Conservation (phyloP, 345 rosid genomes). For the Abelmoschus esculentus region DNA sequence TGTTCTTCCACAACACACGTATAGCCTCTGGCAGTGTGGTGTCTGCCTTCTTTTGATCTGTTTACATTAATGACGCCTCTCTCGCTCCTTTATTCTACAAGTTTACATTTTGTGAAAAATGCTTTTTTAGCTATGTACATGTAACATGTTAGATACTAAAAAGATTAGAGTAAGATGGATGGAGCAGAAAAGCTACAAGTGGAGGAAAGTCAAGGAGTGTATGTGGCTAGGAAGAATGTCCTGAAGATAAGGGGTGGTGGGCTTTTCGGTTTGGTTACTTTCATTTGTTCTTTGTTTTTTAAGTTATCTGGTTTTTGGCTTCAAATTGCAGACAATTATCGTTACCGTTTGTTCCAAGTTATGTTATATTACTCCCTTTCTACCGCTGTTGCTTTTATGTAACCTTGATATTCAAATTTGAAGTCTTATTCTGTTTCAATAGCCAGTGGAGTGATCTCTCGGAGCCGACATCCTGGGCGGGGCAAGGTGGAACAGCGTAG, state of each 20-base stretch:
- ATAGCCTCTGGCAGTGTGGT: constrained; percentile 25
- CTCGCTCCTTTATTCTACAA: neutral
- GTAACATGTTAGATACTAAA: constrained; percentile 45
- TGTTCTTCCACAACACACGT: constrained; percentile 19
- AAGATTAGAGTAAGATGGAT: constrained; percentile 29
- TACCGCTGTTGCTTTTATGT: neutral
- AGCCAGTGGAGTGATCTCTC: neutral
- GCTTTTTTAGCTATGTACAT: constrained; percentile 33
- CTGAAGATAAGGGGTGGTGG: constrained; percentile 15
- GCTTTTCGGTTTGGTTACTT: constrained; percentile 20
- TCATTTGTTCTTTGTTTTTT: constrained; percentile 13
- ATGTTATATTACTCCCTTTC: constrained; percentile 18
- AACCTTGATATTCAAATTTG: neutral
- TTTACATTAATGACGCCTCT: constrained; percentile 11
- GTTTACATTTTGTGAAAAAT: constrained; percentile 2
- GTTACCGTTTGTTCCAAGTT: constrained; percentile 33
- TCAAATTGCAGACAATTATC: constrained; percentile 25
- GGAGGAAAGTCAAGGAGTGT: constrained; percentile 29
- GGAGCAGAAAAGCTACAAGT: constrained; percentile 27
- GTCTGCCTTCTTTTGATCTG: constrained; percentile 16
- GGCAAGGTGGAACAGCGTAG: too few species aligned
- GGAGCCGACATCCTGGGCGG: too few species aligned
- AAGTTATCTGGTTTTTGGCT: constrained; percentile 29
- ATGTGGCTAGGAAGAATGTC: constrained; percentile 30
- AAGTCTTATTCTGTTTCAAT: neutral